A percentile compares a stretch with the other conserved stretches of the same genome.
phyloP scores from a whole-genome alignment of 306 rosid species.

The Hippophae rhamnoides region DNA sequence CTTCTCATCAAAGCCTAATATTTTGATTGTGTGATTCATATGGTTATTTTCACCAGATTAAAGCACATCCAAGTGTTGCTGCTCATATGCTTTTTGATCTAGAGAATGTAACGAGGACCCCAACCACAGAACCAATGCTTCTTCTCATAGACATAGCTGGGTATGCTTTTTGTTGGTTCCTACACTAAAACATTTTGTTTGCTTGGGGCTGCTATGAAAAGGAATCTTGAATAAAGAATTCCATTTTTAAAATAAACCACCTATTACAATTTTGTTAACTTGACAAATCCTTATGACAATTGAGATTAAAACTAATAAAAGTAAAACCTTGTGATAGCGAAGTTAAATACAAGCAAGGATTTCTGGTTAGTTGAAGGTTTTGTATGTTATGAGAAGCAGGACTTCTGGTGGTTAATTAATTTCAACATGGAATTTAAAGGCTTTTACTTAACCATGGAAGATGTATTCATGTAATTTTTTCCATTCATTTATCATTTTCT shows the following conservation, averaged over 20 bases:
- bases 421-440: neutral
- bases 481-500: conserved; percentile 20
- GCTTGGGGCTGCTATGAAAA: neutral
- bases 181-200: conserved; percentile 8
- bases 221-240: neutral
- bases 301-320: neutral
- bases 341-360: too few relatives aligned
- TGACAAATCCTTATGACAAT: neutral
- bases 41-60: conserved; percentile 41
- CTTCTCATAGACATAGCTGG: conserved; percentile 90
- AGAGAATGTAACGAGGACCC: conserved; percentile 62
- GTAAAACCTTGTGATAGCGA: neutral
- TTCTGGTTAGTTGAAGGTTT: too few relatives aligned
- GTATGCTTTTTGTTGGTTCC: conserved; percentile 39
- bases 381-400: conserved; percentile 2
- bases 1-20: neutral
- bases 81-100: conserved; percentile 71
- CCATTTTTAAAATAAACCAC: too few relatives aligned
- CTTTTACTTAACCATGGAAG: neutral
- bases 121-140: conserved; percentile 83
- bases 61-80: conserved; percentile 90
- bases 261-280: too few relatives aligned
- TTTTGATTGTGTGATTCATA: conserved; percentile 4
- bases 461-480: neutral
- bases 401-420: conserved; percentile 5